A percentile compares a stretch with the other conserved stretches of the same genome.
Conservation (phyloP, 108 stramenopile genomes). For the Discostella stelligeroides region DNA sequence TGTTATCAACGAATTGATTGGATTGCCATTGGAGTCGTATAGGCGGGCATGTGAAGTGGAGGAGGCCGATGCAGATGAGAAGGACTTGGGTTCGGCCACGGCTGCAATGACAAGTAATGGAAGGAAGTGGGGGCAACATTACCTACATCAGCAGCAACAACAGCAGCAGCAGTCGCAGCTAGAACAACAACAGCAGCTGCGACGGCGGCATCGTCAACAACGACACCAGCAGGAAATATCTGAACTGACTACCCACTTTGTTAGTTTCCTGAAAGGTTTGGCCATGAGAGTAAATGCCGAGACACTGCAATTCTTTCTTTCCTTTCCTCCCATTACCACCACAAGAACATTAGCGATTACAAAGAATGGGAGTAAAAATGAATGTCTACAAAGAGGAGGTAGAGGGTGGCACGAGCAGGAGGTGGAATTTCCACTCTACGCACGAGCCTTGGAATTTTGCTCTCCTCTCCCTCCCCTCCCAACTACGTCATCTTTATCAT, state of each 20-base stretch:
- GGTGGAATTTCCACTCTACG: slow-evolving; percentile 85
- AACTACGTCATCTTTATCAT: no score
- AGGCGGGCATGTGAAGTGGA: slow-evolving; percentile 31
- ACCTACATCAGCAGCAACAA: slow-evolving; percentile 2
- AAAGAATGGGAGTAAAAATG: neutral
- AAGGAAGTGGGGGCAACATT: slow-evolving; percentile 1
- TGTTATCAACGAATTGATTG: slow-evolving; percentile 78
- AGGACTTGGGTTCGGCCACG: slow-evolving; percentile 24
- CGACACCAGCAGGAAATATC: slow-evolving; percentile 54
- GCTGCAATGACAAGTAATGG: neutral
- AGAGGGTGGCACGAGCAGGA: no score
- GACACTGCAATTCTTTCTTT: slow-evolving; percentile 87
- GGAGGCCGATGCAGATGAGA: no score
- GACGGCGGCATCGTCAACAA: slow-evolving; percentile 1
- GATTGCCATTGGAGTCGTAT: slow-evolving; percentile 72
- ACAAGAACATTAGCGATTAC: slow-evolving; percentile 3
- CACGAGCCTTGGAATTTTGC: slow-evolving; percentile 86
- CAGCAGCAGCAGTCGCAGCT: neutral
- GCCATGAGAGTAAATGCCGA: slow-evolving; percentile 87
- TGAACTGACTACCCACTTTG: slow-evolving; percentile 83
- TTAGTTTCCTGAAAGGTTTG: slow-evolving; percentile 83
- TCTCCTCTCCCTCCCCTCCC: slow-evolving; percentile 10
- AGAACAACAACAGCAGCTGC: neutral
- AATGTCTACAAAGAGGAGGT: no score
- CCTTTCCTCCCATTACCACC: slow-evolving; percentile 46